Evolutionary conservation across 2,329 filamentous ascomycete species (phyloP), one percentile per base, ranked within the genome.

Genomic region (Macrophomina phaseolina): DNA sequence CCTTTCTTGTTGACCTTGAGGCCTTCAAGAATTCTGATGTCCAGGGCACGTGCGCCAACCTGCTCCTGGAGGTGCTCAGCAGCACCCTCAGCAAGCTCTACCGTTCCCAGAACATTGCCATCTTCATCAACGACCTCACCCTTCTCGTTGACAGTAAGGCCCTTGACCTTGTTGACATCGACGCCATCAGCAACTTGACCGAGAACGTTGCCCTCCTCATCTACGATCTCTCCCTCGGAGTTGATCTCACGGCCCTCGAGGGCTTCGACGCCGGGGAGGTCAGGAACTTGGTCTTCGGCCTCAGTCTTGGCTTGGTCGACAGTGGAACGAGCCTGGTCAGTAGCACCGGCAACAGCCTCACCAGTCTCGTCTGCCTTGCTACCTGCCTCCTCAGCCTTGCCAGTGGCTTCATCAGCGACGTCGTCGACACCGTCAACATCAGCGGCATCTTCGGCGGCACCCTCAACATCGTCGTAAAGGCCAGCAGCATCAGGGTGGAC

Each of bases 1-100:
- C 82, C 82, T 78, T 86, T 86, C 79, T 86, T 86, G 78, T 86
- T 86, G 76, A 86, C 81, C 75, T 85, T 85, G 64, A 83, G 78
- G 71, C 84, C 82, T 72, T 86, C 78, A 56, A 85, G 72, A 71
- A 84, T 84, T 66, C 81, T 78, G 51, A 82, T 74, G 69, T 83
- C 82, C 51, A 83, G 77, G 65, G 77, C 75, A 36, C 77, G 73
- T 48, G 75, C 71, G 32, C 77, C 75, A 49, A 67, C 68, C 42
- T 76, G 71, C 64, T 81, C 80, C 69, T 80, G 78, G 67, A 83
- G 79, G 72, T 80, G 81, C 69, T 84, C 81, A 62, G 80, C 77
- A 69, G 81, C 78, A 68, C 81, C 81, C 63, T 84, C 81, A 56
- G 81, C 82, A 69, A 84, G 80, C 69, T 84, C 82, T 64, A 84